A percentile compares a stretch with the other conserved stretches of the same genome.
phyloP scores from a whole-genome alignment of 331 rosid species.

The Ulmus americana region DNA sequence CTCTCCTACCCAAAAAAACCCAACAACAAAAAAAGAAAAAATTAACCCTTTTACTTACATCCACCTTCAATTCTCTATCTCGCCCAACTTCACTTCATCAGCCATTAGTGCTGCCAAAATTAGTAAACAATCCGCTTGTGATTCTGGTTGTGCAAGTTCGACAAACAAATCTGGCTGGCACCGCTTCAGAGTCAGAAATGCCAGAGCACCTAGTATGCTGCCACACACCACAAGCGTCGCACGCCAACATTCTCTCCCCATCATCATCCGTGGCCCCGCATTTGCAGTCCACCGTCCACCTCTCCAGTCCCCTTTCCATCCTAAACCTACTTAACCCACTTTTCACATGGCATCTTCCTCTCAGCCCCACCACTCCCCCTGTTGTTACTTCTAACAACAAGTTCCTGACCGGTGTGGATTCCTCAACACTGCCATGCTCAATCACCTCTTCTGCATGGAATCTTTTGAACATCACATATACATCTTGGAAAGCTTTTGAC shows the following conservation, averaged over 20 bases:
- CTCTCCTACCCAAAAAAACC: not conserved
- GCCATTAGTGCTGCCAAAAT: conserved; percentile 28
- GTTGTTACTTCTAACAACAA: conserved; percentile 39
- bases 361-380: conserved; percentile 40
- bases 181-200: conserved; percentile 51
- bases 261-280: conserved; percentile 92
- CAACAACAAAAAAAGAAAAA: not conserved
- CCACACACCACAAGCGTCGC: conserved; percentile 84
- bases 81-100: conserved; percentile 9
- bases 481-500: conserved; percentile 75
- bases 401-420: conserved; percentile 60
- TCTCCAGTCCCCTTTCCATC: conserved; percentile 89
- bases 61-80: not conserved
- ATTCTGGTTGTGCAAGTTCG: conserved; percentile 41
- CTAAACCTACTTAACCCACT: conserved; percentile 57
- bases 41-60: not conserved
- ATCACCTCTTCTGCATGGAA: conserved; percentile 65
- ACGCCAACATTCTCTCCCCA: conserved; percentile 94
- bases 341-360: conserved; percentile 64
- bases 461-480: conserved; percentile 58
- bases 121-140: conserved; percentile 14
- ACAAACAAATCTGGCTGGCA: conserved; percentile 69
- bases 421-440: conserved; percentile 60
- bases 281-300: conserved; percentile 93
- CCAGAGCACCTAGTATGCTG: conserved; percentile 78